Percentiles rank a stretch among this genome's conserved stretches.
Evolutionary conservation across 495 filamentous ascomycete genomes (phyloP).

Genomic region (Lophiostoma macrostomum): DNA sequence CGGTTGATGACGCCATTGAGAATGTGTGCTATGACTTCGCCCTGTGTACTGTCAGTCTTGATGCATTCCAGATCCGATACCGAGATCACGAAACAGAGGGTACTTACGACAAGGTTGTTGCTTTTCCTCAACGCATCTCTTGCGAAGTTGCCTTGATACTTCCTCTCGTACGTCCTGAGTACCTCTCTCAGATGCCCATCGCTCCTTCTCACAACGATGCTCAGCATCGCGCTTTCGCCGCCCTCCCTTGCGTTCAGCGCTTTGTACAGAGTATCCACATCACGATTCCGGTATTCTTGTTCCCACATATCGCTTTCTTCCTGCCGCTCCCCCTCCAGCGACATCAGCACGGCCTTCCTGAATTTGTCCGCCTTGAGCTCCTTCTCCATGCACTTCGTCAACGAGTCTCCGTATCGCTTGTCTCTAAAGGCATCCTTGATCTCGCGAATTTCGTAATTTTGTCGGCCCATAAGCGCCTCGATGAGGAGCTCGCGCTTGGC

Average conservation of each 20-base stretch:
- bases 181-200: slow-evolving; percentile 81
- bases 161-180: slow-evolving; percentile 65
- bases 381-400: slow-evolving; percentile 82
- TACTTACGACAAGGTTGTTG: slow-evolving; percentile 82
- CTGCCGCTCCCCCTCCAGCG: slow-evolving; percentile 77
- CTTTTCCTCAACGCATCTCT: slow-evolving; percentile 83
- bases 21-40: slow-evolving; percentile 91
- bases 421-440: slow-evolving; percentile 94
- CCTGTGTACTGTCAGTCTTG: slow-evolving; percentile 51
- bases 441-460: slow-evolving; percentile 77
- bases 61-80: neutral
- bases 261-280: slow-evolving; percentile 67
- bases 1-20: slow-evolving; percentile 96
- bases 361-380: slow-evolving; percentile 92
- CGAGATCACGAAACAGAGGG: slow-evolving; percentile 1
- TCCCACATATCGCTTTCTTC: slow-evolving; percentile 64
- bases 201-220: slow-evolving; percentile 73
- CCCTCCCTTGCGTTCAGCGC: slow-evolving; percentile 72
- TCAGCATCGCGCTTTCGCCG: slow-evolving; percentile 87
- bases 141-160: slow-evolving; percentile 74
- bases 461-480: slow-evolving; percentile 84
- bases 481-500: slow-evolving; percentile 67
- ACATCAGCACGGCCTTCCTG: slow-evolving; percentile 80
- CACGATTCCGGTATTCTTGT: slow-evolving; percentile 54
- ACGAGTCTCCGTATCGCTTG: slow-evolving; percentile 80